Evolutionary conservation across 2,329 filamentous ascomycete genomes (phyloP).

Genomic region (Blastomyces parvus): DNA sequence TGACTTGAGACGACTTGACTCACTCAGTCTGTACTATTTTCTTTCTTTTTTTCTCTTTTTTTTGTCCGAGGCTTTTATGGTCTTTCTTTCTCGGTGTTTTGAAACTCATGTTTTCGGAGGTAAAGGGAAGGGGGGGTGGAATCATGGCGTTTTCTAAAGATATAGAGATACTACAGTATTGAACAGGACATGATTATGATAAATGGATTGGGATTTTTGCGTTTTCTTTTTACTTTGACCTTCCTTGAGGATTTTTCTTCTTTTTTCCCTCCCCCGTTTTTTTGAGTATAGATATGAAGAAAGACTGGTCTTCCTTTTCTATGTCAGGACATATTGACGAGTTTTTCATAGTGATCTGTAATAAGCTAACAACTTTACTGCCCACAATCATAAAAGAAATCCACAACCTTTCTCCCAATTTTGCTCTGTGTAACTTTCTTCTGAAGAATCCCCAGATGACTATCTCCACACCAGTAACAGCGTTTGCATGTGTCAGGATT

Average conservation of each 20-base stretch:
- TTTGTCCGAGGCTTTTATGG: background rate
- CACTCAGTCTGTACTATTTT: background rate
- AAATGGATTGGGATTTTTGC: background rate
- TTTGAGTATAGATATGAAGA: background rate
- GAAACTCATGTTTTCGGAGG: background rate
- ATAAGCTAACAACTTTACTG: too few relatives aligned
- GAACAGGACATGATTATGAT: constrained; percentile 2
- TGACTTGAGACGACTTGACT: background rate
- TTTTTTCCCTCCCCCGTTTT: background rate
- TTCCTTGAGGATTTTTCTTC: background rate
- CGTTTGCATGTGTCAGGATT: background rate
- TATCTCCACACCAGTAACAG: background rate
- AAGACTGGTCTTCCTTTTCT: background rate
- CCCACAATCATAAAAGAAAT: too few relatives aligned
- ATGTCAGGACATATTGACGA: background rate
- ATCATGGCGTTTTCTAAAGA: background rate
- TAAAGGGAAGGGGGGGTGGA: background rate
- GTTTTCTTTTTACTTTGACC: background rate
- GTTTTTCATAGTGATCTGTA: background rate
- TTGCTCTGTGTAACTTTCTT: background rate
- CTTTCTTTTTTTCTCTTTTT: background rate
- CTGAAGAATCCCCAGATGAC: too few relatives aligned
- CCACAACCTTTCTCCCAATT: background rate
- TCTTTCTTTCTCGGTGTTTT: background rate
- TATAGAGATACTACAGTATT: background rate